A percentile compares a stretch with the other conserved stretches of the same genome.
Evolutionary conservation across 352 stramenopile species (phyloP).

Genomic region (Salisapilia sapeloensis): DNA sequence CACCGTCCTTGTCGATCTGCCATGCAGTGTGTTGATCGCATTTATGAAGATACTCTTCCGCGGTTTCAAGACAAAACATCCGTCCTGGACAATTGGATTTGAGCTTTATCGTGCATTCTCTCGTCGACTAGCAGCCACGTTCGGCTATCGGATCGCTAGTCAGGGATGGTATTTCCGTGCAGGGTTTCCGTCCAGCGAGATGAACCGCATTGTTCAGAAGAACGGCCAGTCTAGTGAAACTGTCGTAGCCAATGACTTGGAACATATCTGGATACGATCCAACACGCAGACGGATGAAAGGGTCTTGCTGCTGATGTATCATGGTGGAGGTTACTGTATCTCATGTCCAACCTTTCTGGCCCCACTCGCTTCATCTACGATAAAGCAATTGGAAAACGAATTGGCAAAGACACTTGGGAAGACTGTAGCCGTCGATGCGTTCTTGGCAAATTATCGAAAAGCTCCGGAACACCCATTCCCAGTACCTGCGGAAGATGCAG

Average conservation of each 20-base stretch:
- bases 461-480: constrained; percentile 24
- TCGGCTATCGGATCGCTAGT: too few species aligned
- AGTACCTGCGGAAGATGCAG: constrained; percentile 12
- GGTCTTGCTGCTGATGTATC: constrained; percentile 14
- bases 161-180: neutral
- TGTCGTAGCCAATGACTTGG: too few species aligned
- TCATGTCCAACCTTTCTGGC: constrained; percentile 20
- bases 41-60: too few species aligned
- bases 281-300: constrained; percentile 4
- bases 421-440: constrained; percentile 15
- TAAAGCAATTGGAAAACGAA: too few species aligned
- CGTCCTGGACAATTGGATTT: constrained; percentile 15
- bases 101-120: constrained; percentile 8
- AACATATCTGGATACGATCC: constrained; percentile 4
- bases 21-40: too few species aligned
- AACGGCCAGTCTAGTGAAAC: too few species aligned
- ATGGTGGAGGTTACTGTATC: constrained; percentile 27
- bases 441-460: constrained; percentile 32
- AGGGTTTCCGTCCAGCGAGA: neutral
- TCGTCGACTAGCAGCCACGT: too few species aligned
- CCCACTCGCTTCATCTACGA: too few species aligned
- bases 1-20: too few species aligned
- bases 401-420: too few species aligned
- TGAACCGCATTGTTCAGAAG: too few species aligned
- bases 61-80: constrained; percentile 9